Evolutionary conservation across 1,284 basidiomycete species (phyloP).

Genomic region (Malassezia vespertilionis): DNA sequence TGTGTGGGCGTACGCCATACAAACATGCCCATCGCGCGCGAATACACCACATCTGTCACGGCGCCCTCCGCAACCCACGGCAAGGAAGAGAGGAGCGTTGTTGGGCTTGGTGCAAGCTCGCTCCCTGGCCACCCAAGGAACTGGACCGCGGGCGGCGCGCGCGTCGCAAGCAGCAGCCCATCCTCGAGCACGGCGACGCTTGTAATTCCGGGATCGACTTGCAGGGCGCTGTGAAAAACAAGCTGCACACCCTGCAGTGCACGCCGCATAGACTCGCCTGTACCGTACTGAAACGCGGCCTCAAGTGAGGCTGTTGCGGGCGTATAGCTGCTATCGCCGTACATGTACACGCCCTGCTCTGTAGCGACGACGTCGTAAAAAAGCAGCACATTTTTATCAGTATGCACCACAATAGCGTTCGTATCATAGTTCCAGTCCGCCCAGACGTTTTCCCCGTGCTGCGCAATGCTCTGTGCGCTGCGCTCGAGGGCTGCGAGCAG

Average conservation of each 20-base stretch:
- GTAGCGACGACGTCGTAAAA: constrained; percentile 8
- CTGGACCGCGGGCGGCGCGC: constrained; percentile 35
- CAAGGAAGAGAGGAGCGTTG: neutral
- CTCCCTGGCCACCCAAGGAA: constrained; percentile 39
- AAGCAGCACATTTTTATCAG: constrained; percentile 5
- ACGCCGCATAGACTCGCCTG: constrained; percentile 25
- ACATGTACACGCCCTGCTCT: neutral
- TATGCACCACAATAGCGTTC: constrained; percentile 18
- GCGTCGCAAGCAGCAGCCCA: constrained; percentile 37
- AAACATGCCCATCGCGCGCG: constrained; percentile 34
- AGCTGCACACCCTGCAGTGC: constrained; percentile 20
- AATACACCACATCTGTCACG: constrained; percentile 20
- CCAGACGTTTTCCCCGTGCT: constrained; percentile 37
- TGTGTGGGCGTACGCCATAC: constrained; percentile 21
- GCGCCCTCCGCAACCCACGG: neutral
- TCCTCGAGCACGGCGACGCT: constrained; percentile 23
- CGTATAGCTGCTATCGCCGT: constrained; percentile 13
- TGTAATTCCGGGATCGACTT: constrained; percentile 38
- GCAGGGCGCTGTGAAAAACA: constrained; percentile 31
- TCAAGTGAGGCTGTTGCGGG: constrained; percentile 23
- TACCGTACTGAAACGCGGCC: constrained; percentile 27
- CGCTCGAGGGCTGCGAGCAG: constrained; percentile 32
- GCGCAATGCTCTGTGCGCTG: constrained; percentile 28
- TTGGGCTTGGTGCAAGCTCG: constrained; percentile 6
- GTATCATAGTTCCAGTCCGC: constrained; percentile 34